Percentiles rank a stretch among this genome's conserved stretches.
Evolutionary conservation across 495 filamentous ascomycete genomes (phyloP).

Genomic region (Penicillium arizonense): DNA sequence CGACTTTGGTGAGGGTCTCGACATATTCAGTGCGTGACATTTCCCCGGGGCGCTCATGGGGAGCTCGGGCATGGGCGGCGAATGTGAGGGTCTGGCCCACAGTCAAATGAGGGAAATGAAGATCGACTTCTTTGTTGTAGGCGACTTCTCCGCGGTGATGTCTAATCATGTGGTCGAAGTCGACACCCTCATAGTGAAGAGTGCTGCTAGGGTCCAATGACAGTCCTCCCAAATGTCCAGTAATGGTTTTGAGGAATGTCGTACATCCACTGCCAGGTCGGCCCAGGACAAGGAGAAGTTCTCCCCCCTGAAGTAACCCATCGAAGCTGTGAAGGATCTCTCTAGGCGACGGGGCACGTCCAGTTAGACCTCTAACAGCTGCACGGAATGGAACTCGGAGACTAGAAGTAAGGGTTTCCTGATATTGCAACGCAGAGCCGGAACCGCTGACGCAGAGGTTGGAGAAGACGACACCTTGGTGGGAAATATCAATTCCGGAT

Average conservation of each 20-base stretch:
- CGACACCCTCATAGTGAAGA: slow-evolving; percentile 48
- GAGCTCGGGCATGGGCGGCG: slow-evolving; percentile 51
- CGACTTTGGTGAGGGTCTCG: slow-evolving; percentile 47
- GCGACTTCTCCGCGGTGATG: slow-evolving; percentile 60
- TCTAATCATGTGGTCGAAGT: slow-evolving; percentile 48
- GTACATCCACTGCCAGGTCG: slow-evolving; percentile 40
- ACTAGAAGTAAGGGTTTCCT: slow-evolving; percentile 45
- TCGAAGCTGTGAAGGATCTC: slow-evolving; percentile 35
- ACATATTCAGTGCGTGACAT: slow-evolving; percentile 41
- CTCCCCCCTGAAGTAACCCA: slow-evolving; percentile 33
- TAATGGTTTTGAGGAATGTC: slow-evolving; percentile 37
- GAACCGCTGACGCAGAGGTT: slow-evolving; percentile 51
- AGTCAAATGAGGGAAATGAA: slow-evolving; percentile 62
- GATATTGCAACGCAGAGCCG: slow-evolving; percentile 46
- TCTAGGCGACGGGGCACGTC: slow-evolving; percentile 13
- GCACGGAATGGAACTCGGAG: slow-evolving; percentile 41
- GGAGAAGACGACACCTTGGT: slow-evolving; percentile 42
- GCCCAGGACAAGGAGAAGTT: slow-evolving; percentile 41
- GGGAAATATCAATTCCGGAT: slow-evolving; percentile 31
- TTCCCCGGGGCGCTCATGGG: slow-evolving; percentile 37
- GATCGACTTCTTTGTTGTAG: slow-evolving; percentile 62
- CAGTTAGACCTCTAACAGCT: slow-evolving; percentile 27
- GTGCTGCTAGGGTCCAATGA: slow-evolving; percentile 31
- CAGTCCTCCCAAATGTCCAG: slow-evolving; percentile 35
- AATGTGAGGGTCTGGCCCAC: slow-evolving; percentile 65